These are phyloP conservation scores for Penicillium bovifimosum DNA, from an alignment of 495 filamentous ascomycete species.

Conservation along the genomic window DNA sequence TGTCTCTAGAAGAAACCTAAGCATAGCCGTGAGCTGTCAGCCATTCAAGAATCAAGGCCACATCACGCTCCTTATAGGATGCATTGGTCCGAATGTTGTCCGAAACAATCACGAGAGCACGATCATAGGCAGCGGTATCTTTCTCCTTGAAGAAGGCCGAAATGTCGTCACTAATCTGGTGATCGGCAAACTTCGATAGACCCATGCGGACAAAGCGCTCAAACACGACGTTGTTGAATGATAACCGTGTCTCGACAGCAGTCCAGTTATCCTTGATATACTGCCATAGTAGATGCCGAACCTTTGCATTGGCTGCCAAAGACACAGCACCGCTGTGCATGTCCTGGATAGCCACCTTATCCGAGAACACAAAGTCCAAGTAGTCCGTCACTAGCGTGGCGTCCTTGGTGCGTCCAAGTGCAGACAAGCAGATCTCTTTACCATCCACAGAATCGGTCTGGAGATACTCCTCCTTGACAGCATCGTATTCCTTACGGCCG, in stretches of 20 bases:
- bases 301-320: constrained; percentile 64
- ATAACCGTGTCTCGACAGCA: constrained; percentile 58
- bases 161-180: constrained; percentile 68
- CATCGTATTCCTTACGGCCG: constrained; percentile 60
- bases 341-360: constrained; percentile 72
- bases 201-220: constrained; percentile 79
- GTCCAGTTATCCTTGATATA: constrained; percentile 79
- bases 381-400: constrained; percentile 61
- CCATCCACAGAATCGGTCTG: constrained; percentile 79
- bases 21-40: constrained; percentile 57
- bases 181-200: constrained; percentile 69
- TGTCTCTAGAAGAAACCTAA: constrained; percentile 15
- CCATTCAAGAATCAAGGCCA: constrained; percentile 64
- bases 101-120: constrained; percentile 68
- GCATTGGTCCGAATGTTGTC: constrained; percentile 77
- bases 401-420: constrained; percentile 70
- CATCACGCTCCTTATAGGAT: constrained; percentile 70
- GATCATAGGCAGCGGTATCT: constrained; percentile 74
- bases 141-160: constrained; percentile 75
- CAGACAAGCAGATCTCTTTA: constrained; percentile 74
- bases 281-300: constrained; percentile 69
- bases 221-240: constrained; percentile 75
- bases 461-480: constrained; percentile 76
- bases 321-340: constrained; percentile 71
- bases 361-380: constrained; percentile 75